phyloP scores from a whole-genome alignment of 1,284 basidiomycete genomes.

The Ceratobasidium papillatum region DNA sequence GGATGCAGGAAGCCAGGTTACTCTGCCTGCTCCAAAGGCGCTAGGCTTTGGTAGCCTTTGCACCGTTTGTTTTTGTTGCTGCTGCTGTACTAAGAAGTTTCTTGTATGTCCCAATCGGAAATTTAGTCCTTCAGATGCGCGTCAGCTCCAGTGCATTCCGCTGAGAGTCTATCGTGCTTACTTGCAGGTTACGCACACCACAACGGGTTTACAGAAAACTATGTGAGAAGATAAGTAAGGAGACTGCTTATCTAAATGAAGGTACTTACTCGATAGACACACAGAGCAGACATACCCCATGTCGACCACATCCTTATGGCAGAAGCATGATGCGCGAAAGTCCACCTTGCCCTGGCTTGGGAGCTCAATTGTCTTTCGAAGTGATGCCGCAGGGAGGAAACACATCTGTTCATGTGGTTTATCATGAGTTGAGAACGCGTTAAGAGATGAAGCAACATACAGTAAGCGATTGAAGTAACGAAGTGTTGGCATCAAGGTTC shows the following conservation, averaged over 20 bases:
- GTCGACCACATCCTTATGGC: constrained; percentile 96
- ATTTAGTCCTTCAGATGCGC: constrained; percentile 74
- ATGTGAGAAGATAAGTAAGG: constrained; percentile 37
- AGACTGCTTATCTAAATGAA: not conserved
- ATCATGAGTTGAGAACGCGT: not conserved
- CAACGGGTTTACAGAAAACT: constrained; percentile 94
- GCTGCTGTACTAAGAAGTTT: constrained; percentile 20
- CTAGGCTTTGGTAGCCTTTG: constrained; percentile 10
- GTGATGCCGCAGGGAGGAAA: constrained; percentile 84
- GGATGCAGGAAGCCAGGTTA: not conserved
- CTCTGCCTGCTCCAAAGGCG: not conserved
- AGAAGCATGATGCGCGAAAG: constrained; percentile 98
- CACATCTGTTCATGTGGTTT: constrained; percentile 69
- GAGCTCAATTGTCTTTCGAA: constrained; percentile 80
- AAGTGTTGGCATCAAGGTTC: constrained; percentile 79
- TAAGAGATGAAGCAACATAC: constrained; percentile 57
- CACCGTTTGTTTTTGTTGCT: constrained; percentile 14
- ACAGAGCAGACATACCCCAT: constrained; percentile 98
- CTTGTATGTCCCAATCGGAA: constrained; percentile 65
- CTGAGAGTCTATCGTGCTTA: constrained; percentile 52
- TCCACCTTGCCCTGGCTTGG: constrained; percentile 96
- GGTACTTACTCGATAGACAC: constrained; percentile 85
- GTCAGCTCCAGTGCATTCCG: constrained; percentile 1
- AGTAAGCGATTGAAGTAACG: constrained; percentile 86
- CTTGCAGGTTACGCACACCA: constrained; percentile 93